Evolutionary conservation across 257 asterid genomes (phyloP), one percentile per base, ranked within the genome.

Genomic region (Solanum lycopersicoides): DNA sequence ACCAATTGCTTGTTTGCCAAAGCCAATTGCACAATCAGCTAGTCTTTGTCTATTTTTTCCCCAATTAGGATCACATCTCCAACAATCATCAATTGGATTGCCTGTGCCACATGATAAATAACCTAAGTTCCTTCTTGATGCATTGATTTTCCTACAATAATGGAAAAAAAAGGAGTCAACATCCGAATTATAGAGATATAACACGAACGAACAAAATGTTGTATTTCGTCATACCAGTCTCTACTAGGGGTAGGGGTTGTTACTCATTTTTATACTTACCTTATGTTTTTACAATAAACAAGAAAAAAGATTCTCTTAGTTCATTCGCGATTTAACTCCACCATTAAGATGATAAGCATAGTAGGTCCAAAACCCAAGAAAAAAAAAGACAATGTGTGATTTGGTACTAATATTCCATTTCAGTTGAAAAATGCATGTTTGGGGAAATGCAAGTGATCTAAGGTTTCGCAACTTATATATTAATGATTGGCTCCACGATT

Each of bases 51-150:
- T 93, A 89, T 94, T 94, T 25, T 90, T 90, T 28, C 92, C 97
- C 99, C 99, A 96, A 20, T 92, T 87, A 11, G 92, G 90, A 87
- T 96, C 99, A 82, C 99, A 96, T n/a, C 99, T 91, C 99, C 99
- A 95, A 92, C 99, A 95, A 89, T 96, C 97, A 89, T 96, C 99
- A 9, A 96, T 95, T 2, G 99, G 99, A 88, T 96, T 96, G 21
- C 98, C 99, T 0, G 95, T 94, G 7, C 94, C 93, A 86, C 98
- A 96, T 13, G 99, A 95, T 15, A 96, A 92, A 39, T 89, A 96
- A 12, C 91, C 96, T 83, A 96, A 25, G 35, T 89, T 92, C 91
- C 99, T 91, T 59, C 99, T 91, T 75, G 97, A 90, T 63, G 94
- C 94, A 88, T 94, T 93, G 87, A 95, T 89, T 84, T 92, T 92